A percentile compares a stretch with the other conserved stretches of the same genome.
phyloP scores from a whole-genome alignment of 805 yeast genomes.

The Kazachstania kunashirensis region DNA sequence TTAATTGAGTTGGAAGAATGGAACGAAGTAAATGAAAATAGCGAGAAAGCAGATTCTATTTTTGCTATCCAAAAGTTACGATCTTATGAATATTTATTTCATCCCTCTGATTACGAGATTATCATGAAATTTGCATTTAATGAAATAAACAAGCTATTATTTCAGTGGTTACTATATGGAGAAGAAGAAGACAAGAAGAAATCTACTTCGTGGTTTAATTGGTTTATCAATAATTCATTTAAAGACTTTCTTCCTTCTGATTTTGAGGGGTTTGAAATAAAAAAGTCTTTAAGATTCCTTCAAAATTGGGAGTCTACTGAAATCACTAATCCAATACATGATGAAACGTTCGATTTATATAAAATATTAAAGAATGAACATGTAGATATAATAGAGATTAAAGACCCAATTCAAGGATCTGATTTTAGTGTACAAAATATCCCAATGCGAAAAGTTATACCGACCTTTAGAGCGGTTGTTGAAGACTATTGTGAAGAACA shows the following conservation, averaged over 20 bases:
- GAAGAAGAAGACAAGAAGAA: slow-evolving; percentile 3
- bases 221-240: slow-evolving; percentile 14
- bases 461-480: slow-evolving; percentile 55
- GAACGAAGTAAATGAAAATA: not conserved
- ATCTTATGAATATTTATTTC: slow-evolving; percentile 9
- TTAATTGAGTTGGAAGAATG: slow-evolving; percentile 15
- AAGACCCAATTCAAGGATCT: not conserved
- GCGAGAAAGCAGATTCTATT: slow-evolving; percentile 7
- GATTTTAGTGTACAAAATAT: slow-evolving; percentile 22
- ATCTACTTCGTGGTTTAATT: slow-evolving; percentile 15
- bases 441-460: slow-evolving; percentile 33
- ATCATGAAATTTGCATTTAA: slow-evolving; percentile 14
- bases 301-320: slow-evolving; percentile 2
- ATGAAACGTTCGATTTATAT: slow-evolving; percentile 13
- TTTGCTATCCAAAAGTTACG: slow-evolving; percentile 10
- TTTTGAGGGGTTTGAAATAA: not conserved
- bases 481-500: slow-evolving; percentile 46
- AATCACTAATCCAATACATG: slow-evolving; percentile 11
- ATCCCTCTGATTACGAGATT: slow-evolving; percentile 5
- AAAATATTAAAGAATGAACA: slow-evolving; percentile 4
- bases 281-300: slow-evolving; percentile 8
- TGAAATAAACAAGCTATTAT: slow-evolving; percentile 16
- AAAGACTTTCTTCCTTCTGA: not conserved
- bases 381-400: not conserved
- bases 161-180: slow-evolving; percentile 19